Conservation (phyloP, 306 rosid species). For the Castanospermum australe region DNA sequence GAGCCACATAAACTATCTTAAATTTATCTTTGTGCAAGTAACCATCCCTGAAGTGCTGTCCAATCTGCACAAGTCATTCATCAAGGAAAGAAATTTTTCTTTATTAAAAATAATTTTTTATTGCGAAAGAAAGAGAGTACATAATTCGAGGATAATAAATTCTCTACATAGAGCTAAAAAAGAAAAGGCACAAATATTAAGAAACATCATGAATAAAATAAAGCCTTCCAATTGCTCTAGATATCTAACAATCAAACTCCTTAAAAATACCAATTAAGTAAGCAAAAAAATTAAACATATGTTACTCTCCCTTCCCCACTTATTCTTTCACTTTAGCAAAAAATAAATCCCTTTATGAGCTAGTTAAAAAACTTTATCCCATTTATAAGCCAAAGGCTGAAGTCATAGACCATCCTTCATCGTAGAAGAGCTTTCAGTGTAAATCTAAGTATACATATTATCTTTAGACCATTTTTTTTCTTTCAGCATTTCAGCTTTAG, state of each 20-base stretch:
- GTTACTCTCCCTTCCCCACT: background rate
- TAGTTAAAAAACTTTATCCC: background rate
- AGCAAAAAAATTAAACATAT: background rate
- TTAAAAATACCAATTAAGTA: background rate
- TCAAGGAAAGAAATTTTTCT: slow-evolving; percentile 12
- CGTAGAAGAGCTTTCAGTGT: background rate
- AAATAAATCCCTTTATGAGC: background rate
- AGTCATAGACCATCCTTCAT: background rate
- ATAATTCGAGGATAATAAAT: background rate
- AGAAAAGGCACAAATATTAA: background rate
- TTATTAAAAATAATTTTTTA: background rate
- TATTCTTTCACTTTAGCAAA: background rate
- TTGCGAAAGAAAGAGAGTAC: background rate
- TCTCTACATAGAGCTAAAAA: background rate
- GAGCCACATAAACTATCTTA: slow-evolving; percentile 98
- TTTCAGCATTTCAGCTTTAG: background rate
- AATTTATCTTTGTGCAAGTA: slow-evolving; percentile 90
- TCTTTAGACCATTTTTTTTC: background rate
- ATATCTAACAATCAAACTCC: background rate
- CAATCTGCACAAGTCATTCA: slow-evolving; percentile 65
- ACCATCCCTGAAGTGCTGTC: slow-evolving; percentile 94
- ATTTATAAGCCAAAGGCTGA: background rate
- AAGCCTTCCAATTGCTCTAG: background rate
- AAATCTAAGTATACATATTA: background rate
- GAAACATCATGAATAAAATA: slow-evolving; percentile 8